Percentiles rank a stretch among this genome's conserved stretches.
Conservation (phyloP, 1,284 basidiomycete genomes). For the Jaminaea rosea region DNA sequence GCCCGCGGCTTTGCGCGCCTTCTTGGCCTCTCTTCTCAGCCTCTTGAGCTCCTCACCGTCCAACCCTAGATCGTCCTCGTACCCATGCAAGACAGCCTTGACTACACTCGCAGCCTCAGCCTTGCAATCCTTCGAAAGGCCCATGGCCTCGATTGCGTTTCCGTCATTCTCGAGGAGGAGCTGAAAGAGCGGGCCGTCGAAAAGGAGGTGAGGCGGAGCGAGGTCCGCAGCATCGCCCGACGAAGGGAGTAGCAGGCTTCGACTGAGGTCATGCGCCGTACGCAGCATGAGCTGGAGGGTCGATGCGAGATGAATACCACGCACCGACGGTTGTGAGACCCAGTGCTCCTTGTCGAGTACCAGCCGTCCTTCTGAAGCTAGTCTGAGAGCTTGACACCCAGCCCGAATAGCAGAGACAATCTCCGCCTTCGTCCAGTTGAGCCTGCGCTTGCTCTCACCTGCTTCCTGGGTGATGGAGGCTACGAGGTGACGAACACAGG, state of each 20-base stretch:
- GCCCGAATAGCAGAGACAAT: background rate
- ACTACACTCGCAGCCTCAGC: background rate
- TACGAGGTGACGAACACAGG: conserved; percentile 3
- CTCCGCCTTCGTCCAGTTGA: conserved; percentile 5
- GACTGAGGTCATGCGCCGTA: background rate
- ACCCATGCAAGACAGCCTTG: background rate
- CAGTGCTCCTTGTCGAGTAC: background rate
- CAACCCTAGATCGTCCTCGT: conserved; percentile 3
- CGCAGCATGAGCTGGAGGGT: conserved; percentile 5
- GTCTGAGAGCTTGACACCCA: background rate
- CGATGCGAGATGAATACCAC: conserved; percentile 7
- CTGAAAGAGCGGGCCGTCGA: conserved; percentile 8
- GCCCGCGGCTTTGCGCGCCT: background rate
- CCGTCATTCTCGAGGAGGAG: background rate
- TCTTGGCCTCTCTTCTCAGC: conserved; percentile 12
- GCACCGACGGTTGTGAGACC: conserved; percentile 2
- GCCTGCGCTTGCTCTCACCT: conserved; percentile 1
- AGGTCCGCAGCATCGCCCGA: background rate
- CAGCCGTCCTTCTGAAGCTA: too few relatives aligned
- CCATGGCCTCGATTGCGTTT: background rate
- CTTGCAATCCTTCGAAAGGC: background rate
- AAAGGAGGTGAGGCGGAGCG: background rate
- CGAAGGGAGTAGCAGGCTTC: conserved; percentile 1
- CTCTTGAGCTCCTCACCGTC: conserved; percentile 17
- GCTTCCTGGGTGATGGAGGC: background rate